These are phyloP conservation scores for Podochytrium sp. DNA, from an alignment of 192 early-diverging fungal species.

Conservation along the genomic window DNA sequence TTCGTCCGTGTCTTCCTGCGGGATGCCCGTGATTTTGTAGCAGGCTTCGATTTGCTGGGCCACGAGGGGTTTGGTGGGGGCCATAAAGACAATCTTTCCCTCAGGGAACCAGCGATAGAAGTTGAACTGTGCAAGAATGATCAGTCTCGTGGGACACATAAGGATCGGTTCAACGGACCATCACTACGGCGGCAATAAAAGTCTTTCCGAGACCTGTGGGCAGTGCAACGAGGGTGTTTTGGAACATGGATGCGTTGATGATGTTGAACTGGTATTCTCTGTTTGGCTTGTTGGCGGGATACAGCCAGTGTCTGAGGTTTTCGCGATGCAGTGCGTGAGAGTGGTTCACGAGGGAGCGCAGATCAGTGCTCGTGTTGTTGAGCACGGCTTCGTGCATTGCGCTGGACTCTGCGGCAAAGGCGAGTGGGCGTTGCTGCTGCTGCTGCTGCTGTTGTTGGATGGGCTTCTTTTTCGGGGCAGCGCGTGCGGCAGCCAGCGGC, in stretches of 20 bases:
- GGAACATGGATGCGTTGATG: conserved; percentile 71
- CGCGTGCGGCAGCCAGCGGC: not conserved
- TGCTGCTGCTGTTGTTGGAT: not conserved
- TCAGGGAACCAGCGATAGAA: conserved; percentile 90
- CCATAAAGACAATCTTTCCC: conserved; percentile 85
- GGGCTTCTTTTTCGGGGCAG: not conserved
- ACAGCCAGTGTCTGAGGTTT: conserved; percentile 69
- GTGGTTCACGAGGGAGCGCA: not conserved
- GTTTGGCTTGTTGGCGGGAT: conserved; percentile 69
- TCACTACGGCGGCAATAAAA: conserved; percentile 92
- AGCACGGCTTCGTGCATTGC: not conserved
- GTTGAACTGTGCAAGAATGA: conserved; percentile 52
- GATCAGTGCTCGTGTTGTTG: not conserved
- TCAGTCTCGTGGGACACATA: conserved; percentile 20
- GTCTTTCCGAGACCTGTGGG: conserved; percentile 88
- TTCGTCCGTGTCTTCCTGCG: conserved; percentile 60
- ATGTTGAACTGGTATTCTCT: conserved; percentile 92
- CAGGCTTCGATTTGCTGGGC: conserved; percentile 91
- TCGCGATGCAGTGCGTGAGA: conserved; percentile 54
- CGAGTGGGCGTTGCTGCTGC: not conserved
- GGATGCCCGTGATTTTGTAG: conserved; percentile 77
- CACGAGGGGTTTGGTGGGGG: conserved; percentile 90
- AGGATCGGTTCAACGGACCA: conserved; percentile 83
- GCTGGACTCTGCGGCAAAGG: not conserved
- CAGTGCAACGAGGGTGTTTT: conserved; percentile 88